A percentile compares a stretch with the other conserved stretches of the same genome.
These are phyloP conservation scores for Penicillium crustosum DNA, from an alignment of 2,329 filamentous ascomycete genomes.

Conservation along the genomic window DNA sequence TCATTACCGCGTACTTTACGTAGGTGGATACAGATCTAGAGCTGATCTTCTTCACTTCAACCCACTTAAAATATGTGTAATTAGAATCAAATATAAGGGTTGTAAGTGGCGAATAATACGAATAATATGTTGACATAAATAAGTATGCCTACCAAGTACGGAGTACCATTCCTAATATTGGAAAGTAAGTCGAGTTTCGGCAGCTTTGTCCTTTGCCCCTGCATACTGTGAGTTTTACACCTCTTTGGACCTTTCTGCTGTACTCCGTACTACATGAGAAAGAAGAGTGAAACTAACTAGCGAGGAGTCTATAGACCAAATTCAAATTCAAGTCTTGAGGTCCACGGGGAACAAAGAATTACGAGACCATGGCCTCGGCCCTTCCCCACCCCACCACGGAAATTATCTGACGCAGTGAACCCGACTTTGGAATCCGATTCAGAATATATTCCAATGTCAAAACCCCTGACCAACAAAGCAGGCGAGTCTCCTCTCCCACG, in stretches of 20 bases:
- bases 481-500: background rate
- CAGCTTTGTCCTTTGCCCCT: background rate
- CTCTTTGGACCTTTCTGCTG: constrained; percentile 2
- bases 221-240: background rate
- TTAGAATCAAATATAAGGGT: background rate
- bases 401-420: background rate
- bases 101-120: background rate
- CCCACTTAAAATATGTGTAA: background rate
- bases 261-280: background rate
- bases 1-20: background rate
- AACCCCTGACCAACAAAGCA: background rate
- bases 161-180: background rate
- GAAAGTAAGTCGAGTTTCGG: constrained; percentile 1
- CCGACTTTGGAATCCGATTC: background rate
- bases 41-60: background rate
- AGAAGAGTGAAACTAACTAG: background rate
- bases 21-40: background rate
- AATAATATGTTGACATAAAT: background rate
- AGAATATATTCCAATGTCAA: background rate
- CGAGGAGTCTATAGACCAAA: background rate
- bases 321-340: background rate
- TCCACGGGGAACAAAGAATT: background rate
- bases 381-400: background rate
- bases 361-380: background rate
- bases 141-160: background rate